A percentile compares a stretch with the other conserved stretches of the same genome.
Evolutionary conservation across 305 asterid species (phyloP).

Genomic region (Fraxinus paxiana): DNA sequence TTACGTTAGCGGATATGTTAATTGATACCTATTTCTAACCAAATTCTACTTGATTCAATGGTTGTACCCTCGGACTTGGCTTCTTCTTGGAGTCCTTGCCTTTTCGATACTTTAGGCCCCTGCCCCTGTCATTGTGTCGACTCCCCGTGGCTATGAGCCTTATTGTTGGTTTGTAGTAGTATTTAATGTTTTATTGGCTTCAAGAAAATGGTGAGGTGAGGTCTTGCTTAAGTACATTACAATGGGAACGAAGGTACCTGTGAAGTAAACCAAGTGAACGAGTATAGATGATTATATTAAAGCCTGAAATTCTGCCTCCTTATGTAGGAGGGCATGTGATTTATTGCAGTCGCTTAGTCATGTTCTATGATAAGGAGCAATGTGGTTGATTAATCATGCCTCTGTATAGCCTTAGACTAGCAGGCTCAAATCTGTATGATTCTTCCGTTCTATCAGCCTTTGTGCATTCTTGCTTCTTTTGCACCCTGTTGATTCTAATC

Average conservation of each 20-base stretch:
- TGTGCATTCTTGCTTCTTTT: not conserved
- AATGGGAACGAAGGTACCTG: not conserved
- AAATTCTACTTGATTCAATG: not conserved
- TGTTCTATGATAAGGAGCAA: too few relatives aligned
- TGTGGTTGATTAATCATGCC: too few relatives aligned
- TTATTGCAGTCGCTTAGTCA: too few relatives aligned
- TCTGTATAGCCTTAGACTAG: too few relatives aligned
- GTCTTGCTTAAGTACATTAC: not conserved
- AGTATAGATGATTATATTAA: too few relatives aligned
- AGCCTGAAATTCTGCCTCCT: too few relatives aligned
- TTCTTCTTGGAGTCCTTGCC: not conserved
- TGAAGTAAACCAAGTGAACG: too few relatives aligned
- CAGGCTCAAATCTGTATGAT: too few relatives aligned
- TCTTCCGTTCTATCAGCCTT: not conserved
- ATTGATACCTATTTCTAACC: not conserved
- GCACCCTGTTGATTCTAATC: not conserved
- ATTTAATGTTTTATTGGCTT: not conserved
- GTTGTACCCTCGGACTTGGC: not conserved
- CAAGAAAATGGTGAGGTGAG: not conserved
- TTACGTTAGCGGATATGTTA: not conserved
- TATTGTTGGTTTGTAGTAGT: not conserved
- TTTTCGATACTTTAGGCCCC: not conserved
- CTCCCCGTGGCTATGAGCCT: not conserved
- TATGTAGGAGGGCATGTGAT: too few relatives aligned
- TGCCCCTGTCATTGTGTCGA: not conserved